Percentiles rank a stretch among this genome's conserved stretches.
phyloP scores from a whole-genome alignment of 164 flowering plant genomes.

The Taxillus chinensis region DNA sequence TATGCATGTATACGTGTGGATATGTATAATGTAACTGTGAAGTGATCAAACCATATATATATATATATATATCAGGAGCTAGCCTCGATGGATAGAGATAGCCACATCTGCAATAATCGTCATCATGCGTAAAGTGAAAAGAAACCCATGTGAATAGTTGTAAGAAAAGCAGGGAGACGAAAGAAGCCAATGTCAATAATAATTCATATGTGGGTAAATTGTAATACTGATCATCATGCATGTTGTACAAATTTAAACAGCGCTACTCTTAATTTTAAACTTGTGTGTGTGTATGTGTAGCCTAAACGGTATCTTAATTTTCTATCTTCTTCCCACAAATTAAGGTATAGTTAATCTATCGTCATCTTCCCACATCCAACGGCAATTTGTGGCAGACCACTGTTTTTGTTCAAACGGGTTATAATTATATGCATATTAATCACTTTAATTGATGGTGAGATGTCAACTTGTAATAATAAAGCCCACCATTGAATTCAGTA shows the following conservation, averaged over 20 bases:
- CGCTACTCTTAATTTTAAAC: not conserved
- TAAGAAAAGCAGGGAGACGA: not conserved
- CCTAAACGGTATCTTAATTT: constrained; percentile 7
- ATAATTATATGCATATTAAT: not conserved
- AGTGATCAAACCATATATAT: too few relatives aligned
- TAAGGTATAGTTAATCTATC: too few relatives aligned
- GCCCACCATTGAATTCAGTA: not conserved
- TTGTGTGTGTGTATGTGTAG: too few relatives aligned
- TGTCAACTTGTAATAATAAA: constrained; percentile 7
- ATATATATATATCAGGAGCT: too few relatives aligned
- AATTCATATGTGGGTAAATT: constrained; percentile 17
- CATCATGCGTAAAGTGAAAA: not conserved
- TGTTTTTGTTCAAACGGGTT: not conserved
- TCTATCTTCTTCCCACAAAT: not conserved
- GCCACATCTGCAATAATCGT: not conserved
- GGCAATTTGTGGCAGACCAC: not conserved
- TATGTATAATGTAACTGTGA: too few relatives aligned
- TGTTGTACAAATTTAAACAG: constrained; percentile 13
- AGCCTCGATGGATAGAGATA: too few relatives aligned
- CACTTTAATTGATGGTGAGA: constrained; percentile 3
- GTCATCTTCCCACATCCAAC: not conserved
- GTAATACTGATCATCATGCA: constrained; percentile 9
- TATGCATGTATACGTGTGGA: too few relatives aligned
- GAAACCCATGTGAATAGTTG: not conserved
- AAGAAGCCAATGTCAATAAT: not conserved